A percentile compares a stretch with the other conserved stretches of the same genome.
phyloP scores from a whole-genome alignment of 345 rosid genomes.

The Populus tremula region DNA sequence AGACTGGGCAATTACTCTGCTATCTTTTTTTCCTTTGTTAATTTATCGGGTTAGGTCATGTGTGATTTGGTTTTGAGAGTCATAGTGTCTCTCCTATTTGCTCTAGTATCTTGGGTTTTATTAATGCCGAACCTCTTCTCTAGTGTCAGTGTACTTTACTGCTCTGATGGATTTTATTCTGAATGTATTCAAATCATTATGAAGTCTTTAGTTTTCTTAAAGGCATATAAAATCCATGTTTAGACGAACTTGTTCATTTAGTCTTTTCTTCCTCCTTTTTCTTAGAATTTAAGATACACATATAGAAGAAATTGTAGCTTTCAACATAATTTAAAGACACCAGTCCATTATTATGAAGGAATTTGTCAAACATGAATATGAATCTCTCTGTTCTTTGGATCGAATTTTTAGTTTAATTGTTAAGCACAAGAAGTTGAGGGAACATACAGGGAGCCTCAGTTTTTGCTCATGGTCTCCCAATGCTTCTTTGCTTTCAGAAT shows the following conservation, averaged over 20 bases:
- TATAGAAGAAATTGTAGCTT: background rate
- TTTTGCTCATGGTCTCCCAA: background rate
- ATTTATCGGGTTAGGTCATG: conserved; percentile 11
- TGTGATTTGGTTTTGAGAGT: conserved; percentile 13
- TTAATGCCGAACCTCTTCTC: background rate
- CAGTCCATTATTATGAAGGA: background rate
- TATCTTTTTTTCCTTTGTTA: background rate
- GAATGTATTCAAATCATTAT: background rate
- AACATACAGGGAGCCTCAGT: background rate
- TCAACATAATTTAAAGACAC: background rate
- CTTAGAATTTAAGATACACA: background rate
- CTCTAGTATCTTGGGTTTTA: conserved; percentile 2
- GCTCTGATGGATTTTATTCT: background rate
- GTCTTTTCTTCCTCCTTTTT: too few species aligned
- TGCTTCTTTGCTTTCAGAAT: background rate
- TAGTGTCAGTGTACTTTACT: background rate
- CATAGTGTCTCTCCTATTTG: conserved; percentile 9
- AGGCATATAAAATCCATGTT: background rate
- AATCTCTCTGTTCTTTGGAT: background rate
- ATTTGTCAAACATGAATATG: too few species aligned
- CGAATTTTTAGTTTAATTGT: background rate
- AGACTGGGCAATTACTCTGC: conserved; percentile 7
- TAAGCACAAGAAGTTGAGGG: background rate
- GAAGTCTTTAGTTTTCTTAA: conserved; percentile 5
- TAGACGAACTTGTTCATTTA: background rate